These are phyloP conservation scores for Paecilomyces variotii DNA, from an alignment of 2,329 filamentous ascomycete genomes.

Conservation along the genomic window DNA sequence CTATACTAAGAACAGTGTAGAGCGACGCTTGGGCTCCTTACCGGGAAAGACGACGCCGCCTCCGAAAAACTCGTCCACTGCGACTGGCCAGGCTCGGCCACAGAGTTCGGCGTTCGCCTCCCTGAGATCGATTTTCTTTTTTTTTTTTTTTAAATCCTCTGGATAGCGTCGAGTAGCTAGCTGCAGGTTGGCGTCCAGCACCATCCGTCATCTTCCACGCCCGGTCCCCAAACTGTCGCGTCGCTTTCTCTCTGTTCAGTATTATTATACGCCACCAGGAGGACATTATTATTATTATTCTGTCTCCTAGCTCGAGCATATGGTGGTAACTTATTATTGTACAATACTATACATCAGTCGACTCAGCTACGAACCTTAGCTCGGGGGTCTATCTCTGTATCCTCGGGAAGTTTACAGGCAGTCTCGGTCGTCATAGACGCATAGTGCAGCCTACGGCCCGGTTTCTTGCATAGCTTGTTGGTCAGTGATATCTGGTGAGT, in stretches of 20 bases:
- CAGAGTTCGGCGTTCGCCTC: background rate
- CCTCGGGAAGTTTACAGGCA: background rate
- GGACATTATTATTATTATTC: background rate
- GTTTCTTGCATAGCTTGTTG: background rate
- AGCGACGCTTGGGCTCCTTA: background rate
- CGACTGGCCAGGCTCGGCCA: background rate
- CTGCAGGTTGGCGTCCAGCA: background rate
- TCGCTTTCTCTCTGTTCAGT: background rate
- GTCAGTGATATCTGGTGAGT: background rate
- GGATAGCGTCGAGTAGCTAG: background rate
- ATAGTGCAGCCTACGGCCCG: background rate
- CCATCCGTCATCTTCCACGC: background rate
- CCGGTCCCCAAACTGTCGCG: background rate
- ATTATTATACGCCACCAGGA: background rate
- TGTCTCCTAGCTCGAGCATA: background rate
- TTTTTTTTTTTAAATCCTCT: background rate
- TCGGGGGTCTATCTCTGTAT: background rate
- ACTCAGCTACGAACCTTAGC: background rate
- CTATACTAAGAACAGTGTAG: background rate
- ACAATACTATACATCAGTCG: background rate
- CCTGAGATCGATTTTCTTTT: background rate
- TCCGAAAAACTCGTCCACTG: background rate
- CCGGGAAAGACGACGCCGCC: background rate
- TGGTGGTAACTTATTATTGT: background rate
- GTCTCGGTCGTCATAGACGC: conserved; percentile 5